Evolutionary conservation across 2,329 filamentous ascomycete species (phyloP), one percentile per base, ranked within the genome.

Genomic region (Cladosporium sp.): DNA sequence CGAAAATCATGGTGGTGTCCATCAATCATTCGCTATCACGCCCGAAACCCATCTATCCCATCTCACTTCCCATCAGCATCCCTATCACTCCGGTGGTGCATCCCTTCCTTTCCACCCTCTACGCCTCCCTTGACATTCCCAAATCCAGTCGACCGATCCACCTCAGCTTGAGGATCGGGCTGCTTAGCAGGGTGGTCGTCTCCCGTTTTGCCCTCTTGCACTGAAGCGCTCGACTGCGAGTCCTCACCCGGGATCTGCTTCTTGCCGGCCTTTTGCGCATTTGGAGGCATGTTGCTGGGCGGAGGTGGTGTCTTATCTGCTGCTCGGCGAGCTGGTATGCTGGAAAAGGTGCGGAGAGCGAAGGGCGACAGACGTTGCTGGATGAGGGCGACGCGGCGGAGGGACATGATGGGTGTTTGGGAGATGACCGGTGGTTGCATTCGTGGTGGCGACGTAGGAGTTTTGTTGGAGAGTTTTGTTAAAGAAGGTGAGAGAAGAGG

Each of bases 171-270:
- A 8, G 70, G 61, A 61, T 79, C 77, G 0, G 77, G 77, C 60
- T 79, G 77, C 66, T 78, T 79, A 0, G 77, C 77, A 1, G 77
- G 78, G 63, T 79, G 76, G 24, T 78, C 74, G 44, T 75, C 73
- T 1, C 75, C 75, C 6, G 51, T 11, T 5, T 21, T 28, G 11
- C 38, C 71, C 66, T 72, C 72, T 0, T 75, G 65, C 7, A 62
- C 60, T 0, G 76, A 77, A 18, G 77, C 76, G 28, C 66, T 74
- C 2, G 76, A 78, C 59, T 78, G 74, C 14, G 54, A 32, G 57
- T 65, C 64, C 18, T 52, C 30, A 32, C 55, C 21, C 14, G 55
- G 55, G 8, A 21, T 28, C 7, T 38, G 18, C 36, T 30, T 30
- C 52, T 60, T 59, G 55, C 57, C 55, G 28, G 64, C 64, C 11